Evolutionary conservation across 78 protist species (phyloP).

Genomic region (Dictyostelium discoideum): dicty_2.7 NC_007088.5:2006501-2007000

Average conservation of each 20-base stretch:
- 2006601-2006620: constrained; percentile 74
- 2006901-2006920: constrained; percentile 44
- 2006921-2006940: background rate
- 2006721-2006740: constrained; percentile 36
- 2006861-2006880: constrained; percentile 71
- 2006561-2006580: constrained; percentile 56
- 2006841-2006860: constrained; percentile 42
- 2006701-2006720: background rate
- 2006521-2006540: constrained; percentile 11
- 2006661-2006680: constrained; percentile 45
- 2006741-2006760: constrained; percentile 84
- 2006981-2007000: background rate
- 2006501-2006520: constrained; percentile 37
- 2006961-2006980: too few species aligned
- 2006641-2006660: constrained; percentile 73
- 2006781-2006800: constrained; percentile 35
- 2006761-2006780: constrained; percentile 79
- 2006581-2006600: constrained; percentile 57
- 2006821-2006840: background rate
- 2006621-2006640: constrained; percentile 75
- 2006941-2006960: background rate
- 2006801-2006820: background rate
- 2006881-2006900: constrained; percentile 68
- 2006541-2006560: constrained; percentile 42
- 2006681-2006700: constrained; percentile 40